Percentiles rank a stretch among this genome's conserved stretches.
Evolutionary conservation across 352 stramenopile genomes (phyloP).

Genomic region (Plasmopara viticola): DNA sequence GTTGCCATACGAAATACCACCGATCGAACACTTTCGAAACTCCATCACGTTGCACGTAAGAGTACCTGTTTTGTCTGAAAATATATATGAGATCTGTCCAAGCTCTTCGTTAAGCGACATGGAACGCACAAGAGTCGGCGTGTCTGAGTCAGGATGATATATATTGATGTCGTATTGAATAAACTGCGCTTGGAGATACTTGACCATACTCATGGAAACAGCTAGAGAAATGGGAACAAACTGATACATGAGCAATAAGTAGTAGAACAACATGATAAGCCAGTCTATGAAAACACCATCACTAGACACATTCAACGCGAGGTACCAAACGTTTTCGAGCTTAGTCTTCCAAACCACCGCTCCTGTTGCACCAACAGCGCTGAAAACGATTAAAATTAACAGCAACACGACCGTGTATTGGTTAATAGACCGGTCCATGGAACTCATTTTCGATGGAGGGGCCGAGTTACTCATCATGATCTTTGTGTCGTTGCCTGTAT

Average conservation of each 20-base stretch:
- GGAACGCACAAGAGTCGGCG: slow-evolving; percentile 86
- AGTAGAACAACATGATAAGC: slow-evolving; percentile 89
- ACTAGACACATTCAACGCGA: slow-evolving; percentile 30
- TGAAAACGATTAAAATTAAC: slow-evolving; percentile 59
- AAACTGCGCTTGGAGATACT: slow-evolving; percentile 92
- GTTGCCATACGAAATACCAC: slow-evolving; percentile 82
- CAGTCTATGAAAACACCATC: slow-evolving; percentile 41
- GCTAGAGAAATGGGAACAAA: slow-evolving; percentile 97
- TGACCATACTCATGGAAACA: slow-evolving; percentile 95
- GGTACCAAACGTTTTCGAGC: slow-evolving; percentile 53
- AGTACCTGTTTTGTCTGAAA: slow-evolving; percentile 99
- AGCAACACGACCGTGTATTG: slow-evolving; percentile 68
- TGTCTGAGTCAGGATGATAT: slow-evolving; percentile 85
- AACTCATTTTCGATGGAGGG: slow-evolving; percentile 82
- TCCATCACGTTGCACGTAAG: slow-evolving; percentile 99
- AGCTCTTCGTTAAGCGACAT: slow-evolving; percentile 93
- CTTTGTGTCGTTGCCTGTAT: slow-evolving; percentile 92
- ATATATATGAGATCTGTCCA: slow-evolving; percentile 97
- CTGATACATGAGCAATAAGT: slow-evolving; percentile 94
- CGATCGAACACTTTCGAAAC: slow-evolving; percentile 91
- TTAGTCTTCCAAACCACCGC: slow-evolving; percentile 48
- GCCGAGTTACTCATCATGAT: slow-evolving; percentile 87
- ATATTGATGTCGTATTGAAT: slow-evolving; percentile 94
- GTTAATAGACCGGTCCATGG: slow-evolving; percentile 80
- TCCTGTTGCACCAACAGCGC: slow-evolving; percentile 46